Conservation (phyloP, 768 basidiomycete species). For the Serendipita indica region DNA sequence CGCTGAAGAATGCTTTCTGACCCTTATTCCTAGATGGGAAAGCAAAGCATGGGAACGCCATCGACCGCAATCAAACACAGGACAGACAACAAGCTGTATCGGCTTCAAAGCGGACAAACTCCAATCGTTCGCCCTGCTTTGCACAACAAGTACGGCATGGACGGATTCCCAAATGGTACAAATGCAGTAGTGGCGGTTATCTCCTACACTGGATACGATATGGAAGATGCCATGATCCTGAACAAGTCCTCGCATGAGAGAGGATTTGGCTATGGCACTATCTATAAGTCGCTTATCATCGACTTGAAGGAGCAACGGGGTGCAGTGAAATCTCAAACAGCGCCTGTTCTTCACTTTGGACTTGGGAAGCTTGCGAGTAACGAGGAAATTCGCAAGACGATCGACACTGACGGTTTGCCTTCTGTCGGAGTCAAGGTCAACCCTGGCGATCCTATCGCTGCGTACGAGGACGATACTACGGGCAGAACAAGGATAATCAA, state of each 20-base stretch:
- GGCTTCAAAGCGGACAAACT: constrained; percentile 86
- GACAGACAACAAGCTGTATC: constrained; percentile 97
- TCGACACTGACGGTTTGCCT: constrained; percentile 80
- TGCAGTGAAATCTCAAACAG: constrained; percentile 35
- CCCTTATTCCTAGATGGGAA: constrained; percentile 65
- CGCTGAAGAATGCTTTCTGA: neutral
- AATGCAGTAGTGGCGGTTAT: constrained; percentile 99
- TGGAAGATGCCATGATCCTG: constrained; percentile 99
- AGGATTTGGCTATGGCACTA: constrained; percentile 90
- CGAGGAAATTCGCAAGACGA: constrained; percentile 35
- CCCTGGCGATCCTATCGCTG: constrained; percentile 69
- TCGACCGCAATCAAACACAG: constrained; percentile 80
- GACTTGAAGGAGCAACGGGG: constrained; percentile 75
- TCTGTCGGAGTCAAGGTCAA: constrained; percentile 52
- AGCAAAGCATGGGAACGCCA: constrained; percentile 99
- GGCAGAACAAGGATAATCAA: constrained; percentile 74
- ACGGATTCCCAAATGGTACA: constrained; percentile 94
- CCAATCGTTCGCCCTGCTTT: constrained; percentile 85
- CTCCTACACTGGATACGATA: constrained; percentile 98
- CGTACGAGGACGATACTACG: constrained; percentile 75
- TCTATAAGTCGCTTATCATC: constrained; percentile 88
- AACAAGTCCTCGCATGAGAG: constrained; percentile 98
- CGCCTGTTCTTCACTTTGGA: constrained; percentile 80
- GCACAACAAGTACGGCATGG: constrained; percentile 94
- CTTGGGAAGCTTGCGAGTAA: constrained; percentile 44